Base-by-base conservation (phyloP, 352 stramenopile species). In the Phytopythium helicoides region DNA sequence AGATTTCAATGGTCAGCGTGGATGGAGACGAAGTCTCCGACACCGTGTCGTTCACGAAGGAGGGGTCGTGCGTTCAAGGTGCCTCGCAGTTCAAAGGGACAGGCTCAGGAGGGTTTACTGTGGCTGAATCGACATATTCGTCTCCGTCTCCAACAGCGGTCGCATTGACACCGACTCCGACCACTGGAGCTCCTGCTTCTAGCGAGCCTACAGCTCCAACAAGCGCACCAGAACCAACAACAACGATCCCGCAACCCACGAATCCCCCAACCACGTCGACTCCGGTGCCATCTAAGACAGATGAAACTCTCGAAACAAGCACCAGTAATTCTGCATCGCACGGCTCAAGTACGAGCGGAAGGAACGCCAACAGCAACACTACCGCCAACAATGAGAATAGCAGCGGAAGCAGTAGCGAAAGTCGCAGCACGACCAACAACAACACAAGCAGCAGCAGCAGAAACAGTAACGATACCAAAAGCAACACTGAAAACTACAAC, bases 21-120 rank as follows among this genome's bases (percentile, higher is more conserved):
- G 82, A 67, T 15, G 78, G 81, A 12, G 69, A 88, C 37, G 50
- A 71, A 19, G 44, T 89, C 36, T 48, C 71, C 25, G 76, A 89
- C 22, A 87, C 72, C 1, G 33, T 92, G 40, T 84, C 77, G 21
- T 57, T 91, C 7, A 52, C 47, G 0, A 47, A 60, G 2, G 65
- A 70, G 19, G 28, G 28, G 9, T 44, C 66, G 37, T 89, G 79
- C 46, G 73, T 73, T 0, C 52, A 83, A 7, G 73, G 73, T 11
- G 60, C 39, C 7, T 56, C 23, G 7, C 79, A 89, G 56, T 86
- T 87, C 35, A 22, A 47, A 15, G n/a, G 5, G 15, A 23, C 12
- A 4, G 33, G 9, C 14, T 15, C 39, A 31, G 21, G 14, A 4
- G 19, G 3, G 18, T 16, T 18, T 33, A 19, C 21, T 28, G 10